Base-by-base conservation (phyloP, 2,329 filamentous ascomycete species). In the Alternaria conjuncta region DNA sequence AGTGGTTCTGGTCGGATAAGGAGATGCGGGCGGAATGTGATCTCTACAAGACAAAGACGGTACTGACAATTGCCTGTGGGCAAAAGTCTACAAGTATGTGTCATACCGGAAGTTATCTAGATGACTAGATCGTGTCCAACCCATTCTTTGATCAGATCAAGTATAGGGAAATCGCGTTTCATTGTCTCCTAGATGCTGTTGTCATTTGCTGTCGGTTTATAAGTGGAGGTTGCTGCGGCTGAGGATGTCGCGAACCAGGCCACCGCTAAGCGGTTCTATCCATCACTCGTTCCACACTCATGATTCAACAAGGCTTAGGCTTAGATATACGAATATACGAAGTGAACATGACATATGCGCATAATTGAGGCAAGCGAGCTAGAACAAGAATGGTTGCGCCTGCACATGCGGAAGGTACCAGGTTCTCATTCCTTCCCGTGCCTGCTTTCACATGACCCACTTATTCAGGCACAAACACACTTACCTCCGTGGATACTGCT, bases 1-100 rank as follows among this genome's bases (percentile, higher is more conserved):
- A 75, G 26, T 75, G 72, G 72, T 75, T 75, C 57, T 75, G 72
- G 72, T 41, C 56, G 5, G 63, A 66, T 23, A 71, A 67, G 41
- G 71, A 72, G 21, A 60, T 73, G 26, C 58, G 62, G 25, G 71
- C 72, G 4, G 71, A 74, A 49, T 73, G 70, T 46, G 67, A 73
- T 55, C 69, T 66, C 10, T 68, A 65, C 41, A 67, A 72, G 59
- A 73, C 72, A 12, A 74, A 73, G 60, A 71, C 72, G 67, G 67
- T 73, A 12, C 64, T 74, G 32, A 74, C 71, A 2, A 74, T 74
- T 45, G 67, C 71, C 23, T 73, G 71, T 56, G 72, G 68, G 9
- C 63, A 64, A 41, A 74, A 72, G 60, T 67, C 71, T n/a, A 56
- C 30, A 13, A 49, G 28, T 41, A 45, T 46, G 53, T 32, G 49